Evolutionary conservation across 2,329 filamentous ascomycete genomes (phyloP).

Genomic region (Cordyceps cateniannulata): DNA sequence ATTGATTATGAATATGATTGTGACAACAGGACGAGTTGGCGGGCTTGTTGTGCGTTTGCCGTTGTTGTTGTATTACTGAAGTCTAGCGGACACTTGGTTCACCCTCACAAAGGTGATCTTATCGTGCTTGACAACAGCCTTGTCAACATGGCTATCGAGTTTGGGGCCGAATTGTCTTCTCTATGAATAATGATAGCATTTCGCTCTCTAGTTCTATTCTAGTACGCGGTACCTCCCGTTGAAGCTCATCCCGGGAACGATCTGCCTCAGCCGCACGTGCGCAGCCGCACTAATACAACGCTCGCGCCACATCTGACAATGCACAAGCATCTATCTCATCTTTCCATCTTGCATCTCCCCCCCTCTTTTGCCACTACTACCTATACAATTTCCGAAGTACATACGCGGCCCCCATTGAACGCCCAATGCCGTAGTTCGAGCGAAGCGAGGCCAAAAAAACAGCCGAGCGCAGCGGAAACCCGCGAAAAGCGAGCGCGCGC

Average conservation of each 20-base stretch:
- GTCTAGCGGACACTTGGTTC: too few relatives aligned
- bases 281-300: neutral
- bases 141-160: too few relatives aligned
- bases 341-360: neutral
- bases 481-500: neutral
- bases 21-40: too few relatives aligned
- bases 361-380: neutral
- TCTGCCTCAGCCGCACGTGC: constrained; percentile 2
- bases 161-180: too few relatives aligned
- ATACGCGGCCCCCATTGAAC: too few relatives aligned
- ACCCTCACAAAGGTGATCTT: too few relatives aligned
- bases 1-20: neutral
- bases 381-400: neutral
- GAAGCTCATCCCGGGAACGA: neutral
- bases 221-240: too few relatives aligned
- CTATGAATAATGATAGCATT: too few relatives aligned
- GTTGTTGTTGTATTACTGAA: too few relatives aligned
- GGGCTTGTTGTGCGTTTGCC: too few relatives aligned
- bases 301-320: neutral
- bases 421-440: neutral
- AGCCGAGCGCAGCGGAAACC: neutral
- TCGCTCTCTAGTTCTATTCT: too few relatives aligned
- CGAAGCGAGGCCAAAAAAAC: neutral
- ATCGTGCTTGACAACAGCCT: too few relatives aligned
- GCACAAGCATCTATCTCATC: neutral